Evolutionary conservation across 2,329 filamentous ascomycete genomes (phyloP).

Genomic region (Xylariaceae sp.): DNA sequence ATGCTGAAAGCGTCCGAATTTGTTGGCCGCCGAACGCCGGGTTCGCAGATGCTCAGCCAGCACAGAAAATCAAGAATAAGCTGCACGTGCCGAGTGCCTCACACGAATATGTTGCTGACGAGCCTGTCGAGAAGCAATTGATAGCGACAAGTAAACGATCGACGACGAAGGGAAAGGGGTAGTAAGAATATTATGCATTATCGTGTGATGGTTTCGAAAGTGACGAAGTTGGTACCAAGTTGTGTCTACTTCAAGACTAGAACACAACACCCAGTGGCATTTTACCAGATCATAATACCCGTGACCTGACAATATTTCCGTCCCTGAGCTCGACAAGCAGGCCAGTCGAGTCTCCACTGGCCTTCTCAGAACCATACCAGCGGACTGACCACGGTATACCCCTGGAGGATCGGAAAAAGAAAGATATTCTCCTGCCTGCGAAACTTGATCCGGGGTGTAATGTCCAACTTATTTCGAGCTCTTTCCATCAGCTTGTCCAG

Average conservation of each 20-base stretch:
- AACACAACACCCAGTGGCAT: neutral
- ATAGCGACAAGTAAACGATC: conserved; percentile 18
- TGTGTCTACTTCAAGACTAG: neutral
- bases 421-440: neutral
- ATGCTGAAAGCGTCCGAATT: conserved; percentile 17
- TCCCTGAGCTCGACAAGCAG: neutral
- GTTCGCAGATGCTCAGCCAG: conserved; percentile 23
- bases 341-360: neutral
- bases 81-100: conserved; percentile 11
- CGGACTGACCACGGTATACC: neutral
- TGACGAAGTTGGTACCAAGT: neutral
- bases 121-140: conserved; percentile 21
- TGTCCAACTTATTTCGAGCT: conserved; percentile 2
- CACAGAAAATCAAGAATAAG: conserved; percentile 15
- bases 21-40: conserved; percentile 23
- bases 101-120: conserved; percentile 17
- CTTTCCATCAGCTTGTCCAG: conserved; percentile 7
- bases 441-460: neutral
- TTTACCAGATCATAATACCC: neutral
- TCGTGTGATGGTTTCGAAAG: conserved; percentile 14
- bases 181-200: conserved; percentile 27
- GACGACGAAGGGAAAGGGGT: conserved; percentile 11
- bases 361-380: neutral
- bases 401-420: neutral
- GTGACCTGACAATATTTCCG: neutral